A percentile compares a stretch with the other conserved stretches of the same genome.
These are phyloP conservation scores for Kodamaea laetipori DNA, from an alignment of 805 yeast species.

Conservation along the genomic window DNA sequence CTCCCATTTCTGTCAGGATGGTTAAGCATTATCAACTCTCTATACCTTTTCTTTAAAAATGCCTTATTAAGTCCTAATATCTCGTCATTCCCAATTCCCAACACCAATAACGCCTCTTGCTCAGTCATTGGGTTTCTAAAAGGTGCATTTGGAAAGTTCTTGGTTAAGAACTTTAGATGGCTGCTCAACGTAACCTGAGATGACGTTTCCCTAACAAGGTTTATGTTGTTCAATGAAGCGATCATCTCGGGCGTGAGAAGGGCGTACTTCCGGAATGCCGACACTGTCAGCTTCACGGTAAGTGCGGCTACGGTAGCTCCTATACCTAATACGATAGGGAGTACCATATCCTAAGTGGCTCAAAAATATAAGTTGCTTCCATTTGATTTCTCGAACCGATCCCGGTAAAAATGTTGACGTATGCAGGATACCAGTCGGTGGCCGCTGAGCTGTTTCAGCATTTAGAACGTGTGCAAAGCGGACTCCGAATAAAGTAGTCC, in stretches of 20 bases:
- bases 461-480: no score
- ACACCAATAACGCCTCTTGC: constrained; percentile 41
- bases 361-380: not conserved
- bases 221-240: constrained; percentile 36
- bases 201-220: constrained; percentile 12
- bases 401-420: not conserved
- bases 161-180: constrained; percentile 20
- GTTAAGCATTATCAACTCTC: constrained; percentile 42
- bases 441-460: no score
- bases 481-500: no score
- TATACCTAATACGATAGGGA: constrained; percentile 56
- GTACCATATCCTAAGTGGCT: constrained; percentile 23
- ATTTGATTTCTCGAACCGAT: constrained; percentile 5
- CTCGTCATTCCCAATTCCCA: constrained; percentile 46
- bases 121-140: constrained; percentile 44
- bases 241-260: constrained; percentile 37
- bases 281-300: constrained; percentile 37
- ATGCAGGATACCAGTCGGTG: no score
- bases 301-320: constrained; percentile 56
- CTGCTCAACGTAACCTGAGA: constrained; percentile 4
- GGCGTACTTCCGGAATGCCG: constrained; percentile 32
- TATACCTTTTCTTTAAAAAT: constrained; percentile 34
- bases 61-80: constrained; percentile 29
- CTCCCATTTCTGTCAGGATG: constrained; percentile 48
- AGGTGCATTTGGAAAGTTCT: constrained; percentile 27